Conservation (phyloP, 495 filamentous ascomycete genomes). For the Darksidea phi region DNA sequence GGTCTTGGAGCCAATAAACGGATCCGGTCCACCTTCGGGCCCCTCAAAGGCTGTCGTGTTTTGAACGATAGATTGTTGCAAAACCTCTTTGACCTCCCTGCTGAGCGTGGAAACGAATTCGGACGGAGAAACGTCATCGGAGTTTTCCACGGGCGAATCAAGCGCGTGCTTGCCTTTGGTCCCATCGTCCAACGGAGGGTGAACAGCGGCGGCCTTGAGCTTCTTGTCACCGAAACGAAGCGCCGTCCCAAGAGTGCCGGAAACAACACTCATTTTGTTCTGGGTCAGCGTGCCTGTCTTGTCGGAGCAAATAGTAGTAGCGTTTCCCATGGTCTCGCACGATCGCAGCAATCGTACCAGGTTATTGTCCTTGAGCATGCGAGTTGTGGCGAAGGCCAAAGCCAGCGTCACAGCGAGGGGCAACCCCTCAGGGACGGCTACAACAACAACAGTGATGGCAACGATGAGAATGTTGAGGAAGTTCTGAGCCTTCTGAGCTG, state of each 20-base stretch:
- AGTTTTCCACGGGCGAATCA: constrained; percentile 35
- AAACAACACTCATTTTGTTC: constrained; percentile 70
- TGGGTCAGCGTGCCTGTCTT: constrained; percentile 92
- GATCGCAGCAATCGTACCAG: constrained; percentile 85
- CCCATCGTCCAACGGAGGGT: constrained; percentile 31
- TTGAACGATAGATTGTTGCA: constrained; percentile 60
- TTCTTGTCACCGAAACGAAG: constrained; percentile 53
- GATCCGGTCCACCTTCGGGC: constrained; percentile 50
- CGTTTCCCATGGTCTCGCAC: constrained; percentile 99
- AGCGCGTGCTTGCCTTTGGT: constrained; percentile 38
- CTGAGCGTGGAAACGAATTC: constrained; percentile 62
- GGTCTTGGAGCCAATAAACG: constrained; percentile 70
- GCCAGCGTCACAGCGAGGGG: constrained; percentile 91
- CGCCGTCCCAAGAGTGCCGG: constrained; percentile 58
- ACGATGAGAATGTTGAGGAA: constrained; percentile 95
- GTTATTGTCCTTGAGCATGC: constrained; percentile 96
- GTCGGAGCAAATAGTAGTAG: constrained; percentile 93
- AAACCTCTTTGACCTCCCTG: constrained; percentile 50
- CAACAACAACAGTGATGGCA: constrained; percentile 90
- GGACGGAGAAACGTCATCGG: constrained; percentile 51
- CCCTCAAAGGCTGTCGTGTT: constrained; percentile 70
- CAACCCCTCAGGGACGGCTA: constrained; percentile 90
- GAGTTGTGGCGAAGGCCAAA: constrained; percentile 87
- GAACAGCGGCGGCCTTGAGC: constrained; percentile 7
- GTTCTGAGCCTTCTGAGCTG: constrained; percentile 75